A percentile compares a stretch with the other conserved stretches of the same genome.
These are phyloP conservation scores for Barnettozyma populi DNA, from an alignment of 805 yeast species.

Conservation along the genomic window DNA sequence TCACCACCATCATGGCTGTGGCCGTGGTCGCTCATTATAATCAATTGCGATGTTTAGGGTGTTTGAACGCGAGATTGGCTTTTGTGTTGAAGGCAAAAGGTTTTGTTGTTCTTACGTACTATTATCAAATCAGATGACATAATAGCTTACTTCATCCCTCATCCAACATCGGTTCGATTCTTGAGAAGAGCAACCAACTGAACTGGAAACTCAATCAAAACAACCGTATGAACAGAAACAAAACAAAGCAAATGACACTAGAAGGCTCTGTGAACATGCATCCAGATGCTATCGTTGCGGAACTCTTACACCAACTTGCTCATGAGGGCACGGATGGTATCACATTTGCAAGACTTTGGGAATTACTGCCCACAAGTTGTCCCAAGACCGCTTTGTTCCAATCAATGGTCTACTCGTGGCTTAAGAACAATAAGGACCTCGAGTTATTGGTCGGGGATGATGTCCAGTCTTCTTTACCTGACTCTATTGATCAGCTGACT, in stretches of 20 bases:
- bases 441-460: slow-evolving; percentile 5
- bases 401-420: slow-evolving; percentile 34
- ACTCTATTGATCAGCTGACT: slow-evolving; percentile 1
- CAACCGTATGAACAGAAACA: background rate
- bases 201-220: background rate
- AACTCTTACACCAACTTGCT: slow-evolving; percentile 30
- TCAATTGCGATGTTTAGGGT: background rate
- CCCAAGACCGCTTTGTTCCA: slow-evolving; percentile 29
- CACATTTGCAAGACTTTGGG: slow-evolving; percentile 30
- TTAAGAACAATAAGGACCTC: slow-evolving; percentile 22
- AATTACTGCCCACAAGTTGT: slow-evolving; percentile 14
- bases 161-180: background rate
- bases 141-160: background rate
- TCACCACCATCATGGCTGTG: background rate
- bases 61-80: background rate
- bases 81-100: background rate
- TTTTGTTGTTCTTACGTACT: slow-evolving; percentile 1
- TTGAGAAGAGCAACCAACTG: background rate
- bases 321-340: slow-evolving; percentile 31
- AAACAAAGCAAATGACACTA: background rate
- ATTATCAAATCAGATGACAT: background rate
- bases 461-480: slow-evolving; percentile 3
- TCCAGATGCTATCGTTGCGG: slow-evolving; percentile 33
- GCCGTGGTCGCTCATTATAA: slow-evolving; percentile 7
- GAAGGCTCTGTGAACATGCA: slow-evolving; percentile 7